Evolutionary conservation across 2,329 filamentous ascomycete species (phyloP).

Genomic region (Chaetomiaceae sp.): DNA sequence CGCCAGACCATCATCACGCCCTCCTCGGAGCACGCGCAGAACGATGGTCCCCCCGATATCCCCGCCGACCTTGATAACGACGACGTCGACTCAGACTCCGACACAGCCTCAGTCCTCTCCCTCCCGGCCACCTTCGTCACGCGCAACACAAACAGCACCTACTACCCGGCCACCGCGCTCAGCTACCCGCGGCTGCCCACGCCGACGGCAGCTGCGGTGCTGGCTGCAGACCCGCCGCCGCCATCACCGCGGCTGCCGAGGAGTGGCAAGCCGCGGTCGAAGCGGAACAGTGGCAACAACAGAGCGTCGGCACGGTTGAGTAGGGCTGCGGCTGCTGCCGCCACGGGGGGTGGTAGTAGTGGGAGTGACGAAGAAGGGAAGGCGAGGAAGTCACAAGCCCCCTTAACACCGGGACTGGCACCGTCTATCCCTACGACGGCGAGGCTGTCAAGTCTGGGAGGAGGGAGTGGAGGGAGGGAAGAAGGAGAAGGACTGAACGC

Average conservation of each 20-base stretch:
- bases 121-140: conserved; percentile 3
- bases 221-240: not conserved
- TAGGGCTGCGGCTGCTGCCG: no score
- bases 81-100: not conserved
- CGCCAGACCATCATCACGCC: not conserved
- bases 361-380: not conserved
- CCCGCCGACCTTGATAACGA: not conserved
- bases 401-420: not conserved
- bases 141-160: conserved; percentile 5
- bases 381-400: not conserved
- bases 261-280: no score
- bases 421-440: not conserved
- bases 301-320: no score
- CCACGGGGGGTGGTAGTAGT: no score
- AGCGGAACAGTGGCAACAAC: no score
- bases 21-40: no score
- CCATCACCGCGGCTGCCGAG: not conserved
- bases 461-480: not conserved
- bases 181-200: not conserved
- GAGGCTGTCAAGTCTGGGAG: not conserved
- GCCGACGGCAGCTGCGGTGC: no score
- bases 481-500: not conserved
- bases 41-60: not conserved
- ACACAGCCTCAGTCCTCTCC: conserved; percentile 5
- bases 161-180: conserved; percentile 3